Percentiles rank a stretch among this genome's conserved stretches.
phyloP scores from a whole-genome alignment of 2,329 filamentous ascomycete species.

The Xenoacremonium recifei region DNA sequence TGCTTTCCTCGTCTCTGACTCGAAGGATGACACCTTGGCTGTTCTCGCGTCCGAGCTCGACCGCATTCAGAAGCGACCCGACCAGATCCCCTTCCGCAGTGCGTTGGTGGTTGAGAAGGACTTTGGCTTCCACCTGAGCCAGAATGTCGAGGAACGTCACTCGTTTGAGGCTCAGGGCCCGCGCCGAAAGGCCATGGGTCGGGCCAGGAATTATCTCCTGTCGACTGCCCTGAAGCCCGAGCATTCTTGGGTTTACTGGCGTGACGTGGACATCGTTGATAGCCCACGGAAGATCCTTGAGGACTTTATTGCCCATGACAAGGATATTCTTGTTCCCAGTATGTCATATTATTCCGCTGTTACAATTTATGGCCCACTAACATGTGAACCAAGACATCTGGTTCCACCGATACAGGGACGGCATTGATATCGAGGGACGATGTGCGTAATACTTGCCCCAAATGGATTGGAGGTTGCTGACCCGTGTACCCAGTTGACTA shows the following conservation, averaged over 20 bases:
- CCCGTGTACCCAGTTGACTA: slow-evolving; percentile 71
- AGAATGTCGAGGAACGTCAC: slow-evolving; percentile 81
- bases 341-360: slow-evolving; percentile 36
- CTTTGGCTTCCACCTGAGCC: slow-evolving; percentile 73
- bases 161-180: slow-evolving; percentile 85
- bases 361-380: slow-evolving; percentile 20
- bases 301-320: slow-evolving; percentile 92
- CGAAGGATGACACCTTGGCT: slow-evolving; percentile 86
- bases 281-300: slow-evolving; percentile 85
- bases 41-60: slow-evolving; percentile 82
- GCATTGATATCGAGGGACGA: slow-evolving; percentile 86
- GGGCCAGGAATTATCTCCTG: slow-evolving; percentile 88
- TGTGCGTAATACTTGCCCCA: slow-evolving; percentile 57
- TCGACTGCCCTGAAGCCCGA: slow-evolving; percentile 82
- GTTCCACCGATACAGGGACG: slow-evolving; percentile 87
- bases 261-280: slow-evolving; percentile 94
- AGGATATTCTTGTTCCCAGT: slow-evolving; percentile 94
- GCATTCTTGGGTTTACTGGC: slow-evolving; percentile 98
- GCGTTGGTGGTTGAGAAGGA: slow-evolving; percentile 87
- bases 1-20: slow-evolving; percentile 91
- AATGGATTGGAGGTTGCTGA: slow-evolving; percentile 8
- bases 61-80: slow-evolving; percentile 77
- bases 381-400: slow-evolving; percentile 69
- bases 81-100: slow-evolving; percentile 81
- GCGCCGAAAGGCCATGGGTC: slow-evolving; percentile 84